Evolutionary conservation across 805 yeast genomes (phyloP).

Genomic region (Ogataea siamensis): DNA sequence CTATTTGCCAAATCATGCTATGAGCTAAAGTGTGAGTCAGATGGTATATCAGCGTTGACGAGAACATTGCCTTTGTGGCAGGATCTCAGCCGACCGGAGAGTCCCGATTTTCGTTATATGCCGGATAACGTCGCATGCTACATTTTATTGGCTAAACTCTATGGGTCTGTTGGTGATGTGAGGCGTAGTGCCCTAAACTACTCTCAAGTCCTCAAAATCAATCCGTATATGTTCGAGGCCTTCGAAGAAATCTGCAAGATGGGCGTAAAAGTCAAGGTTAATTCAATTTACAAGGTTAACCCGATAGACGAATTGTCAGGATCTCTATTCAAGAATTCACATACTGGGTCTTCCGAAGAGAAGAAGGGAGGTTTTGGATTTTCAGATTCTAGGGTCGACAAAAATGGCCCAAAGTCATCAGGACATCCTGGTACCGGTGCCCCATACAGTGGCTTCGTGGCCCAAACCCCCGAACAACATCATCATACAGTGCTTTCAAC

Average conservation of each 20-base stretch:
- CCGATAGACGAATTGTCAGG: conserved; percentile 23
- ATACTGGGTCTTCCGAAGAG: conserved; percentile 8
- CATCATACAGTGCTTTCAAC: conserved; percentile 34
- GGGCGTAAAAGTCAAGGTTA: conserved; percentile 68
- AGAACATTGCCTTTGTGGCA: conserved; percentile 40
- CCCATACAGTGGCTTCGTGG: conserved; percentile 13
- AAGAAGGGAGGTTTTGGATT: conserved; percentile 20
- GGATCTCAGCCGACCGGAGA: conserved; percentile 6
- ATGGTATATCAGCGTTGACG: conserved; percentile 58
- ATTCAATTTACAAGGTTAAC: conserved; percentile 44
- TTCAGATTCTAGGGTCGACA: conserved; percentile 11
- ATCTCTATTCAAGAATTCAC: conserved; percentile 15
- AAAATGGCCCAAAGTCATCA: conserved; percentile 11
- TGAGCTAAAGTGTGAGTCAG: conserved; percentile 50
- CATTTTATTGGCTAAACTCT: conserved; percentile 68
- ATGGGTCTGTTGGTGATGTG: conserved; percentile 53
- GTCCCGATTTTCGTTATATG: conserved; percentile 18
- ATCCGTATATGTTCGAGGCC: conserved; percentile 87
- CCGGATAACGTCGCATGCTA: conserved; percentile 76
- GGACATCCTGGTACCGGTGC: conserved; percentile 10
- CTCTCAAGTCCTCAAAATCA: conserved; percentile 63
- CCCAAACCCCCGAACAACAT: conserved; percentile 29
- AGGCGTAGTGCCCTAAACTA: conserved; percentile 66
- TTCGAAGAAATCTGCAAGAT: conserved; percentile 68
- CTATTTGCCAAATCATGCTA: conserved; percentile 69